Evolutionary conservation across 441 rosid species (phyloP).

Genomic region (Croton setiger): DNA sequence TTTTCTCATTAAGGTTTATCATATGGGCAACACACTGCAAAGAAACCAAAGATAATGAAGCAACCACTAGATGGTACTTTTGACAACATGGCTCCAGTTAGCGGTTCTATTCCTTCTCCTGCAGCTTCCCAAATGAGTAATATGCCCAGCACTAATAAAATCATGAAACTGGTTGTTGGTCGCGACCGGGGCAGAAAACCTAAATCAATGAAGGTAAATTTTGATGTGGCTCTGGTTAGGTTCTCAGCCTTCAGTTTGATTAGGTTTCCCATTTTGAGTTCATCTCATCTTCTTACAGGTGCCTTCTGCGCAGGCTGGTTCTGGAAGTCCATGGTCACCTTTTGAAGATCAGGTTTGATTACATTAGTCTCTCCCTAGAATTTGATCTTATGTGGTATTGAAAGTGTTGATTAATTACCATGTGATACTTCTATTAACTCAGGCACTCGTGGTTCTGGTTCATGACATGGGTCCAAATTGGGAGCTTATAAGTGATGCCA

Average conservation of each 20-base stretch:
- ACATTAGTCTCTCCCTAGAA: constrained; percentile 15
- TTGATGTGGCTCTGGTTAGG: constrained; percentile 9
- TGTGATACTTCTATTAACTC: constrained; percentile 25
- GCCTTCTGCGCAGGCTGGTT: constrained; percentile 70
- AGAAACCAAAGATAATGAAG: constrained; percentile 78
- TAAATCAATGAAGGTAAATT: constrained; percentile 72
- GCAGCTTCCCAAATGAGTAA: constrained; percentile 95
- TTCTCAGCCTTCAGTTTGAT: constrained; percentile 19
- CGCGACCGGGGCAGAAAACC: constrained; percentile 75
- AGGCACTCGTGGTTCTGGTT: constrained; percentile 99
- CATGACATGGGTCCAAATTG: constrained; percentile 99
- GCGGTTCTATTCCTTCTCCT: constrained; percentile 78
- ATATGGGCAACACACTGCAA: constrained; percentile 63
- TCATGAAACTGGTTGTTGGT: constrained; percentile 64
- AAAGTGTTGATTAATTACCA: constrained; percentile 16
- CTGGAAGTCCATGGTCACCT: constrained; percentile 88
- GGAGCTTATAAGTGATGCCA: constrained; percentile 99
- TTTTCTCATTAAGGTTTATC: constrained; percentile 46
- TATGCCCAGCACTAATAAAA: constrained; percentile 82
- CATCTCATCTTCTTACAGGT: constrained; percentile 50
- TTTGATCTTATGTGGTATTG: constrained; percentile 13
- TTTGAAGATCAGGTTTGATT: constrained; percentile 93
- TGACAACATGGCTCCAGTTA: constrained; percentile 50
- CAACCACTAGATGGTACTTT: constrained; percentile 57
- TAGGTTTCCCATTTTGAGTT: constrained; percentile 21